phyloP scores from a whole-genome alignment of 202 grass and related monocot genomes.

The Hordeum pubiflorum region DNA sequence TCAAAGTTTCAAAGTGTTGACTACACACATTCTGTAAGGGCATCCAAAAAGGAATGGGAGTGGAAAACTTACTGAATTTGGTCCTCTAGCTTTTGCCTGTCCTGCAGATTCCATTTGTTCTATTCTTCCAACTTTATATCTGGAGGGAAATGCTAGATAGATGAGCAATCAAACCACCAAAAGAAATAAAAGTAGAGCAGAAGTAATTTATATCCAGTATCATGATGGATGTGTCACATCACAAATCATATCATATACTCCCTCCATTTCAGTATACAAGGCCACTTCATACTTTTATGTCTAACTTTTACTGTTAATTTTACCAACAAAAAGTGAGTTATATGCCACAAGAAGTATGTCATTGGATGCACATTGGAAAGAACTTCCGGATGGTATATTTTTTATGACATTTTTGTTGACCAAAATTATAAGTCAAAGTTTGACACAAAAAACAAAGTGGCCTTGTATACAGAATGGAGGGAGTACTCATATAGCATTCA shows the following conservation, averaged over 20 bases:
- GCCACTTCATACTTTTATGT: too few relatives aligned
- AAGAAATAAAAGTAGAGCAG: not conserved
- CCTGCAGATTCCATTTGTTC: slow-evolving; percentile 84
- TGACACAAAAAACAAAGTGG: too few relatives aligned
- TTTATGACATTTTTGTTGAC: too few relatives aligned
- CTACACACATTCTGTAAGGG: not conserved
- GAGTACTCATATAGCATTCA: not conserved
- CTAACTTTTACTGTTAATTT: too few relatives aligned
- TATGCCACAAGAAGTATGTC: too few relatives aligned
- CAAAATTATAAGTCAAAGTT: too few relatives aligned
- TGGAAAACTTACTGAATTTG: slow-evolving; percentile 63
- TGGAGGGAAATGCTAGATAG: slow-evolving; percentile 27
- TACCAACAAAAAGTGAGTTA: too few relatives aligned
- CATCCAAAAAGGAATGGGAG: not conserved
- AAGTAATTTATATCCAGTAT: slow-evolving; percentile 1
- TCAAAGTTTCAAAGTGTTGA: not conserved
- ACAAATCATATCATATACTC: not conserved
- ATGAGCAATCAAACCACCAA: slow-evolving; percentile 15
- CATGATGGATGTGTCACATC: slow-evolving; percentile 8
- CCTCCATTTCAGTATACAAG: too few relatives aligned
- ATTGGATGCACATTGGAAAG: too few relatives aligned
- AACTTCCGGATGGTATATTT: too few relatives aligned
- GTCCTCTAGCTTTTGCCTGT: slow-evolving; percentile 77
- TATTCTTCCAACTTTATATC: slow-evolving; percentile 98
- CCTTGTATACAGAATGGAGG: too few relatives aligned